These are phyloP conservation scores for Macrolepiota dolichaula DNA, from an alignment of 768 basidiomycete genomes.

Conservation along the genomic window DNA sequence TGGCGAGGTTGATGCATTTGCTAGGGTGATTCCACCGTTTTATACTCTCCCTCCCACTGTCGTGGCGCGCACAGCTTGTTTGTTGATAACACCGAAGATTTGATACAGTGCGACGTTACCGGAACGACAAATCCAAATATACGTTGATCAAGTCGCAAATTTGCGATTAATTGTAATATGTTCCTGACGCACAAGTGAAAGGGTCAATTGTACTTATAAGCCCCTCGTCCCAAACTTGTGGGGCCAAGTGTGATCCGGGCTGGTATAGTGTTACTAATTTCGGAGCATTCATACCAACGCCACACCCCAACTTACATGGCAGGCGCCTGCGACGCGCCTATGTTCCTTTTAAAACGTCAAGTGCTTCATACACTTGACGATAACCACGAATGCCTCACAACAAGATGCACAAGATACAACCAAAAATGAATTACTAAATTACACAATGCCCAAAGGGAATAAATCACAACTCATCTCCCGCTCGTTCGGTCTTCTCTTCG, in stretches of 20 bases:
- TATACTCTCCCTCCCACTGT: slow-evolving; percentile 1
- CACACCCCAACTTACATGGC: no score
- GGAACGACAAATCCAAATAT: not conserved
- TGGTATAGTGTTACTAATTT: no score
- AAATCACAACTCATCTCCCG: slow-evolving; percentile 14
- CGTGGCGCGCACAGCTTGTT: slow-evolving; percentile 6
- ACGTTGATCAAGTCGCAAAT: not conserved
- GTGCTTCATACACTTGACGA: no score
- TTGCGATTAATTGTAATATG: not conserved
- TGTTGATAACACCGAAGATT: not conserved
- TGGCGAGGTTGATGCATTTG: not conserved
- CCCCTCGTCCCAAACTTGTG: not conserved
- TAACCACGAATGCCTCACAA: no score
- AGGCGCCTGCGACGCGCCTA: no score
- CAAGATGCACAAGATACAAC: not conserved
- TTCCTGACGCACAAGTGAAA: not conserved
- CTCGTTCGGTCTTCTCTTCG: slow-evolving; percentile 3
- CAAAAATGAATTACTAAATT: not conserved
- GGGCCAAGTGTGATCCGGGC: no score
- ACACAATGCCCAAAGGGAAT: slow-evolving; percentile 2
- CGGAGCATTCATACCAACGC: no score
- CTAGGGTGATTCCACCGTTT: not conserved
- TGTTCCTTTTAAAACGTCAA: no score
- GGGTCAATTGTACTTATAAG: not conserved
- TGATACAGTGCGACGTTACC: not conserved